A percentile compares a stretch with the other conserved stretches of the same genome.
These are phyloP conservation scores for Akanthomyces dipterigenus DNA, from an alignment of 2,329 filamentous ascomycete genomes.

Conservation along the genomic window DNA sequence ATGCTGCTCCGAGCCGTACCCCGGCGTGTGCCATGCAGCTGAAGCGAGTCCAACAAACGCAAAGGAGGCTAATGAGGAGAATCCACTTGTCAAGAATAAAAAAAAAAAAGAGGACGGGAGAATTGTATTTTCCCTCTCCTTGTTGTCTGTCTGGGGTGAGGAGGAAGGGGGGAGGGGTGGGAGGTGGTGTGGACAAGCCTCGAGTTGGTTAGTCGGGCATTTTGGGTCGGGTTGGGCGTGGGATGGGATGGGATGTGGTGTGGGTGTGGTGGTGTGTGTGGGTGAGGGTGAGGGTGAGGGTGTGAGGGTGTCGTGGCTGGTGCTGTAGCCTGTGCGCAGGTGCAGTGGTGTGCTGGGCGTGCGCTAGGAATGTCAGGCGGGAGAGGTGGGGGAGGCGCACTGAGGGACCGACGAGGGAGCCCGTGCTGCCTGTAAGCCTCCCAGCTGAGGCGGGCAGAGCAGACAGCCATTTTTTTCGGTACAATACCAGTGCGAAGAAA, in stretches of 20 bases:
- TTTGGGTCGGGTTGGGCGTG: background rate
- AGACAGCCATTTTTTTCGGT: no score
- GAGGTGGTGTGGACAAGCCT: background rate
- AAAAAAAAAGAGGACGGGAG: background rate
- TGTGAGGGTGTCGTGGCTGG: no score
- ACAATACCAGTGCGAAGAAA: background rate
- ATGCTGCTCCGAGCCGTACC: background rate
- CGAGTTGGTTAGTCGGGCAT: background rate
- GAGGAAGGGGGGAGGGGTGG: background rate
- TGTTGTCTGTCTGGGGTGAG: background rate
- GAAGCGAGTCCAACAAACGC: conserved; percentile 1
- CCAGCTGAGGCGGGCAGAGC: no score
- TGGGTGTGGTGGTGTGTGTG: background rate
- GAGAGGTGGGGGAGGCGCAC: background rate
- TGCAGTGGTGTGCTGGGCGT: background rate
- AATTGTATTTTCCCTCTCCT: background rate
- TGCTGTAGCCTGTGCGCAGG: no score
- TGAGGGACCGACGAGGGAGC: no score
- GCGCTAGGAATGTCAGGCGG: background rate
- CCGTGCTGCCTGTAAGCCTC: no score
- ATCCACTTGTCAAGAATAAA: conserved; percentile 1
- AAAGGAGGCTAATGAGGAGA: background rate
- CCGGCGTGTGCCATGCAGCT: conserved; percentile 7
- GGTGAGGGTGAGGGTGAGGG: no score
- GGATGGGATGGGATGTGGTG: background rate